Evolutionary conservation across 2,329 filamentous ascomycete species (phyloP), one percentile per base, ranked within the genome.

Genomic region (Hymenoscyphus occultus): DNA sequence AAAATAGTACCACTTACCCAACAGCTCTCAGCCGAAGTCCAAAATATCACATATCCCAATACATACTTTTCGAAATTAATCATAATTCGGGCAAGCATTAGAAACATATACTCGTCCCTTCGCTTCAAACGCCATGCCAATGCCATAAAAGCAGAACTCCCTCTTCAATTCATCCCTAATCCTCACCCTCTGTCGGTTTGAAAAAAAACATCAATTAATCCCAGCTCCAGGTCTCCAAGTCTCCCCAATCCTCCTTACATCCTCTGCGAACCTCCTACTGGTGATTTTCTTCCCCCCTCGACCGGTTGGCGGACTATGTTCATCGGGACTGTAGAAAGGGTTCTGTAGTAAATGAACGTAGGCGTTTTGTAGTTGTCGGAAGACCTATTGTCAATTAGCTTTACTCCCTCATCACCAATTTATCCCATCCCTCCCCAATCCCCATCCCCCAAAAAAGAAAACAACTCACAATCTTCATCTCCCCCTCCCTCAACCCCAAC

Each of bases 261-360:
- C 93, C 16, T 87, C 85, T 60, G 87, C 84, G 77, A 99, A 99
- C 75, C 82, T 87, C 71, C 84, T 86, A 77, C 93, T 97, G 61
- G 86, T 90, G 70, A 98, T 97, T 74, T 89, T 88, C 76, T 87
- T 84, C 2, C 85, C 85, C 0, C 83, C 82, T 32, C 77, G 77
- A 0, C 83, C 84, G 0, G 77, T 77, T 3, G 80, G 76, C 59
- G 90, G 90, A 68, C 84, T 84, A 76, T 93, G 88, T 72, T 94
- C 90, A 75, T 97, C 93, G 10, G 94, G 94, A 58, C 90, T 88
- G 77, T 93, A 98, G 78, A 99, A 99, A 0, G 94, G 94, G 74
- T 99, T 98, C 78, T 97, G 90, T 70, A 98, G 80, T 61, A 99
- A 80, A 67, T 87, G 82, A 65, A 98, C 90, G 74, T 97, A 99